Conservation (phyloP, 176 grass and related monocot species). For the barley (Hordeum vulgare) region DNA sequence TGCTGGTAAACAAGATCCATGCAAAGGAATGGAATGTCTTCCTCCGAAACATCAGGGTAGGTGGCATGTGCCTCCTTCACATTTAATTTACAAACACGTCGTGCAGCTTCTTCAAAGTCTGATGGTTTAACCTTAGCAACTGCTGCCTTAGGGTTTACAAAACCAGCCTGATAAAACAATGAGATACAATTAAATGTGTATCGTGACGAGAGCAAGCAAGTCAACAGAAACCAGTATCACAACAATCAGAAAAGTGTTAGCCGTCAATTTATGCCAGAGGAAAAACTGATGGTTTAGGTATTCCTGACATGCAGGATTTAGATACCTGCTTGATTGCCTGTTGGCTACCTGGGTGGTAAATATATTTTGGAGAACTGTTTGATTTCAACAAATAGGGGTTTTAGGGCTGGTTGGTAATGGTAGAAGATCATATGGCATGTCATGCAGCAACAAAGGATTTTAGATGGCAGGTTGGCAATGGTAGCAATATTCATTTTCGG, state of each 20-base stretch:
- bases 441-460: background rate
- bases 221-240: background rate
- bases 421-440: background rate
- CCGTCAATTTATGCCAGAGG: background rate
- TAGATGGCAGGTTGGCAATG: background rate
- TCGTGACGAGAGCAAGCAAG: background rate
- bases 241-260: background rate
- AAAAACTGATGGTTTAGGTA: background rate
- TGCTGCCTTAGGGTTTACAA: constrained; percentile 55
- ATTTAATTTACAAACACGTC: constrained; percentile 79
- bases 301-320: background rate
- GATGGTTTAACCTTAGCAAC: constrained; percentile 66
- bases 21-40: constrained; percentile 91
- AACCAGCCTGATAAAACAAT: constrained; percentile 62
- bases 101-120: constrained; percentile 80
- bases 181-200: constrained; percentile 12
- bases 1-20: constrained; percentile 99
- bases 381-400: background rate
- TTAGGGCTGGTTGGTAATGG: background rate
- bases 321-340: background rate
- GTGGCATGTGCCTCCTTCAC: constrained; percentile 68
- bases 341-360: background rate
- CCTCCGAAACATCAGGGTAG: constrained; percentile 55
- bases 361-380: background rate
- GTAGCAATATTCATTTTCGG: background rate